Conservation (phyloP, 768 basidiomycete genomes). For the Sporobolomyces phaffii region DNA sequence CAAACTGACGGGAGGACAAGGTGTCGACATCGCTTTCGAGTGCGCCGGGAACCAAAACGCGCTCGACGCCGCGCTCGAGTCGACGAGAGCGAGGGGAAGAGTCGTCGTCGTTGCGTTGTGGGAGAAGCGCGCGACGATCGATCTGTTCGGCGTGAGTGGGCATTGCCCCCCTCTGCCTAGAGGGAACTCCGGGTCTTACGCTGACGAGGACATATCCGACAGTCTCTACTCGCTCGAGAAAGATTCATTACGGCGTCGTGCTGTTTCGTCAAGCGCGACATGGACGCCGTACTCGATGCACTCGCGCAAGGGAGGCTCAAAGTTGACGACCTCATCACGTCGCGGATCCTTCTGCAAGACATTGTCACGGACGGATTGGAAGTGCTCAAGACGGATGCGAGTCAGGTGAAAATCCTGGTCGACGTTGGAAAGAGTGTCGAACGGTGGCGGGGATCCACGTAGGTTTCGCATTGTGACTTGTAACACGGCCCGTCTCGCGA, state of each 20-base stretch:
- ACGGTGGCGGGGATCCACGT: not conserved
- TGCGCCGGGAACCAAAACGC: slow-evolving; percentile 52
- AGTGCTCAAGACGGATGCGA: slow-evolving; percentile 49
- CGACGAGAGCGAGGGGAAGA: slow-evolving; percentile 49
- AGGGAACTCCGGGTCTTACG: no score
- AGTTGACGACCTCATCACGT: slow-evolving; percentile 51
- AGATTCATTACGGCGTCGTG: slow-evolving; percentile 49
- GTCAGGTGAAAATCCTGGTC: slow-evolving; percentile 51
- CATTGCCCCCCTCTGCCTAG: not conserved
- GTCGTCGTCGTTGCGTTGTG: slow-evolving; percentile 52
- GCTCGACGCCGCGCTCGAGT: slow-evolving; percentile 48
- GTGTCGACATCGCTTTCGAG: slow-evolving; percentile 54
- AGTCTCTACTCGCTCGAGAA: slow-evolving; percentile 49
- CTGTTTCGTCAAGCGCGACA: slow-evolving; percentile 48
- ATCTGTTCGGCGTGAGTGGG: slow-evolving; percentile 40
- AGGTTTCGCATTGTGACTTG: no score
- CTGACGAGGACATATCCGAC: slow-evolving; percentile 23
- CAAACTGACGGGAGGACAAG: slow-evolving; percentile 44
- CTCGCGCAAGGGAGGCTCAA: slow-evolving; percentile 49
- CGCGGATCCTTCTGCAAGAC: slow-evolving; percentile 50
- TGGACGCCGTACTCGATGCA: slow-evolving; percentile 50
- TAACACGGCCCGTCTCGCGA: no score
- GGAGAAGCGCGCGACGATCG: slow-evolving; percentile 47
- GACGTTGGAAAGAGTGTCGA: slow-evolving; percentile 1
- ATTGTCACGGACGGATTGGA: slow-evolving; percentile 51